phyloP scores from a whole-genome alignment of 2,329 filamentous ascomycete species.

The Ophiobolus disseminans region DNA sequence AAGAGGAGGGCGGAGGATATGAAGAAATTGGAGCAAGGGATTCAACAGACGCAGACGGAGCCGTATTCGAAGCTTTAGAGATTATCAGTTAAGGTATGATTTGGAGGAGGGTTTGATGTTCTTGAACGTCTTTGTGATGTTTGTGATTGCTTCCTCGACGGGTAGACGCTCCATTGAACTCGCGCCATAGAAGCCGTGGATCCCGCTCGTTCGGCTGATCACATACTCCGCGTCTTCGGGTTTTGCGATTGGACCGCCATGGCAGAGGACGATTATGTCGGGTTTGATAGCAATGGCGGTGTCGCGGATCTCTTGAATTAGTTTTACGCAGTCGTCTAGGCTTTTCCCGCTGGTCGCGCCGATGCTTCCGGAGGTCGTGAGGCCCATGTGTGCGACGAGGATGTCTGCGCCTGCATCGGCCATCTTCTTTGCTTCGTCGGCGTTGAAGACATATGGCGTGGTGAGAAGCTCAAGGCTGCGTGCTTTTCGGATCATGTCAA shows the following conservation, averaged over 20 bases:
- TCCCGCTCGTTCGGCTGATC: conserved; percentile 64
- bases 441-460: conserved; percentile 73
- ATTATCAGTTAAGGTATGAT: not conserved
- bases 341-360: conserved; percentile 67
- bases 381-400: conserved; percentile 71
- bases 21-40: not conserved
- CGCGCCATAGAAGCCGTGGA: conserved; percentile 77
- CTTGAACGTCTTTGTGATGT: conserved; percentile 64
- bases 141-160: conserved; percentile 70
- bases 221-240: conserved; percentile 70
- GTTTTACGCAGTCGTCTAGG: conserved; percentile 68
- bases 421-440: conserved; percentile 68
- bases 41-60: not conserved
- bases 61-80: not conserved
- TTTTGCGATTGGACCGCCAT: conserved; percentile 72
- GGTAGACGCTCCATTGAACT: conserved; percentile 74
- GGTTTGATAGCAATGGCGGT: conserved; percentile 62
- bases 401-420: conserved; percentile 70
- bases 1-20: conserved; percentile 1
- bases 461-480: conserved; percentile 68
- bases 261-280: conserved; percentile 72
- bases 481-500: conserved; percentile 70
- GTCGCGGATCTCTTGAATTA: conserved; percentile 70
- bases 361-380: conserved; percentile 70
- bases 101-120: conserved; percentile 25